Conservation (phyloP, 1,284 basidiomycete genomes). For the Irpex sp. region DNA sequence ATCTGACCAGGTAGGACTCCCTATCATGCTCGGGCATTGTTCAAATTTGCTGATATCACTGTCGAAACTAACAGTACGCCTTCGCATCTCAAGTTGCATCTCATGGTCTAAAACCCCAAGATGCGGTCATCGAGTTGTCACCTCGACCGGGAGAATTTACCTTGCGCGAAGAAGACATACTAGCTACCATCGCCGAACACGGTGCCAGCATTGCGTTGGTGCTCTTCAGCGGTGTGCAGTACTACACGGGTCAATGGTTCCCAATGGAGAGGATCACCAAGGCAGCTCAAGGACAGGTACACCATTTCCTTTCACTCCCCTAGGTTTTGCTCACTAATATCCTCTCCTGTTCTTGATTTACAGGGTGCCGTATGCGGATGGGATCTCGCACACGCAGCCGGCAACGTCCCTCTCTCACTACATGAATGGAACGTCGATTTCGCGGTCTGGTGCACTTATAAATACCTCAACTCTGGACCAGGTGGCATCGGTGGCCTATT, state of each 20-base stretch:
- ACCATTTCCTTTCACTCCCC: conserved; percentile 9
- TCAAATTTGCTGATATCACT: conserved; percentile 1
- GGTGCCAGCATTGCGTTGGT: conserved; percentile 82
- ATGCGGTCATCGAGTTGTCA: conserved; percentile 75
- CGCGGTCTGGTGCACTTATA: conserved; percentile 97
- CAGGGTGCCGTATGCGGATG: conserved; percentile 92
- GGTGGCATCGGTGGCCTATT: conserved; percentile 94
- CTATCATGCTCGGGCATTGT: not conserved
- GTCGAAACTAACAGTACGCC: conserved; percentile 70
- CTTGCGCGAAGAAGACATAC: conserved; percentile 90
- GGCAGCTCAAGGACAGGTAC: conserved; percentile 79
- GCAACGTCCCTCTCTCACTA: conserved; percentile 87
- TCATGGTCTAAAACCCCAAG: conserved; percentile 75
- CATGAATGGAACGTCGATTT: conserved; percentile 97
- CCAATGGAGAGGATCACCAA: conserved; percentile 81
- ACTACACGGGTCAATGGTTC: conserved; percentile 97
- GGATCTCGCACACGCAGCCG: conserved; percentile 94
- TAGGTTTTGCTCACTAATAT: not conserved
- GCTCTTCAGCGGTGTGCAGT: conserved; percentile 89
- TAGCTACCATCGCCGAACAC: conserved; percentile 71
- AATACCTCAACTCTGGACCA: conserved; percentile 95
- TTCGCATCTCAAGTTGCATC: conserved; percentile 84
- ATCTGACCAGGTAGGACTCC: conserved; percentile 69
- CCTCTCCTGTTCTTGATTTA: conserved; percentile 11
- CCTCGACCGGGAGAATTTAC: conserved; percentile 83